Conservation (phyloP, 257 asterid genomes). For the Galeopsis tetrahit region DNA sequence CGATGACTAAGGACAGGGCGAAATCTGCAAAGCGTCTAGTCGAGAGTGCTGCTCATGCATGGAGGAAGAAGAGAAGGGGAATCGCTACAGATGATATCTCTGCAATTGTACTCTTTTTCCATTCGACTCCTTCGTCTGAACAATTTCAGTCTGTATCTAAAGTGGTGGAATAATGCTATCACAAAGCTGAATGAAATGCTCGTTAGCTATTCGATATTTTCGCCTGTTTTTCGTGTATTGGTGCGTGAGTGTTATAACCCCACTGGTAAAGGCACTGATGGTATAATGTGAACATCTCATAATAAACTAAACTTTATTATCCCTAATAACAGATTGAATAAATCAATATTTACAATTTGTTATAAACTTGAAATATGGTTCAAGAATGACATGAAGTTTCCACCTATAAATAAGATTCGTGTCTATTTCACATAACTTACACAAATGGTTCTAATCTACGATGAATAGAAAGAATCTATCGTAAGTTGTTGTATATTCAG, state of each 20-base stretch:
- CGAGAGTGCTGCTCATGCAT: slow-evolving; percentile 65
- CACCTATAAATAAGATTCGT: slow-evolving; percentile 5
- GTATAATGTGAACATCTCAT: background rate
- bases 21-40: slow-evolving; percentile 81
- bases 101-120: slow-evolving; percentile 81
- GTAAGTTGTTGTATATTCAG: slow-evolving; percentile 36
- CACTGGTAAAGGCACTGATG: background rate
- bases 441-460: background rate
- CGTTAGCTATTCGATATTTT: background rate
- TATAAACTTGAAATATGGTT: background rate
- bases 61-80: slow-evolving; percentile 82
- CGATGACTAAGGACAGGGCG: slow-evolving; percentile 51
- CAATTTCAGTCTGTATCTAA: slow-evolving; percentile 43
- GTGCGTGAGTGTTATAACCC: background rate
- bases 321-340: background rate
- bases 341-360: background rate
- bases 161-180: slow-evolving; percentile 19
- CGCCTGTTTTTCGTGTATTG: background rate
- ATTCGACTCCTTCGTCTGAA: slow-evolving; percentile 46
- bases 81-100: slow-evolving; percentile 95
- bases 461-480: slow-evolving; percentile 6
- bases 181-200: background rate
- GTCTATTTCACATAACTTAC: background rate
- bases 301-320: background rate
- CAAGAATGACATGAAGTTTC: background rate